Percentiles rank a stretch among this genome's conserved stretches.
Conservation (phyloP, 2,329 filamentous ascomycete species). For the Phialocephala subalpina region DNA sequence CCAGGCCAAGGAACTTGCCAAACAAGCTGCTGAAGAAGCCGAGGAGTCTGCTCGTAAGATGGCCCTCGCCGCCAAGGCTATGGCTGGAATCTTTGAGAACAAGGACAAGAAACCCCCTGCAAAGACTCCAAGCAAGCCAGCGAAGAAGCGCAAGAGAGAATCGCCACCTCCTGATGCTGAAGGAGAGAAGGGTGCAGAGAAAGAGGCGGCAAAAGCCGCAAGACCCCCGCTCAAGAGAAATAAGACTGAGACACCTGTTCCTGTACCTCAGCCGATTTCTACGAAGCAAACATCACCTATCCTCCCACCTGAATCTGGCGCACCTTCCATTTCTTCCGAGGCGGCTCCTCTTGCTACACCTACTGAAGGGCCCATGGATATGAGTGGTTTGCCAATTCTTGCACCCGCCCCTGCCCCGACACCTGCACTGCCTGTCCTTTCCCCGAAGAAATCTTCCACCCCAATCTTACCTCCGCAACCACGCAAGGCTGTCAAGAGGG, state of each 20-base stretch:
- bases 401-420: slow-evolving; percentile 30
- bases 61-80: slow-evolving; percentile 55
- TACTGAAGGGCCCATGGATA: slow-evolving; percentile 27
- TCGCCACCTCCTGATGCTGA: slow-evolving; percentile 27
- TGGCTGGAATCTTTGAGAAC: slow-evolving; percentile 49
- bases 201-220: slow-evolving; percentile 25
- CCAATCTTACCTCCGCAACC: slow-evolving; percentile 44
- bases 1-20: slow-evolving; percentile 72
- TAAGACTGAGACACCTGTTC: slow-evolving; percentile 66
- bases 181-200: slow-evolving; percentile 14
- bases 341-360: slow-evolving; percentile 23
- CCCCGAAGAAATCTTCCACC: slow-evolving; percentile 45
- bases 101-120: slow-evolving; percentile 29
- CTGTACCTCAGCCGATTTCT: slow-evolving; percentile 49
- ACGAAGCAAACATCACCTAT: slow-evolving; percentile 45
- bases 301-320: slow-evolving; percentile 28
- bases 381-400: slow-evolving; percentile 19
- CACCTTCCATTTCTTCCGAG: slow-evolving; percentile 34
- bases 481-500: slow-evolving; percentile 33
- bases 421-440: slow-evolving; percentile 21
- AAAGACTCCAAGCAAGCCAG: slow-evolving; percentile 27
- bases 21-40: slow-evolving; percentile 68
- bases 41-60: slow-evolving; percentile 64
- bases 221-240: slow-evolving; percentile 57
- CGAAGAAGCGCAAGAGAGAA: slow-evolving; percentile 44